These are phyloP conservation scores for Lepidium aucheri DNA, from an alignment of 345 rosid species.

Conservation along the genomic window DNA sequence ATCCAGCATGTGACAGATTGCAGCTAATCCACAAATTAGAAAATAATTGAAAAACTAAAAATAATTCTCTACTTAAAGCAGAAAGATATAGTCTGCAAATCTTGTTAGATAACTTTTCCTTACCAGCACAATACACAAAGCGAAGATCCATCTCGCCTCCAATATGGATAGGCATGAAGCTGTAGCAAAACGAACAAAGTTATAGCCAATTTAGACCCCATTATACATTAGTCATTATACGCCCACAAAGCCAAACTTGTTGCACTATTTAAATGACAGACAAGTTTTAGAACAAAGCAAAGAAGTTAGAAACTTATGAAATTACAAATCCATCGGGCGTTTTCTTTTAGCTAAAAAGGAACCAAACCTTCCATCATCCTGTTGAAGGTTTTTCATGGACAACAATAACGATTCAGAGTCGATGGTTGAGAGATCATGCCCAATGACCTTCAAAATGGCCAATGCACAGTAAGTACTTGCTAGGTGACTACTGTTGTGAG, in stretches of 20 bases:
- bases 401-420: constrained; percentile 40
- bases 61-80: constrained; percentile 7
- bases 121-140: constrained; percentile 89
- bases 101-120: constrained; percentile 20
- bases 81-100: not conserved
- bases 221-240: not conserved
- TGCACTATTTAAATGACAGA: not conserved
- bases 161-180: constrained; percentile 78
- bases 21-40: constrained; percentile 49
- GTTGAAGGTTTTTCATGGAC: constrained; percentile 82
- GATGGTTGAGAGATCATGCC: constrained; percentile 44
- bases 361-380: constrained; percentile 70
- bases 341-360: not conserved
- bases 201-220: not conserved
- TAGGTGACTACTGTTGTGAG: constrained; percentile 56
- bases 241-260: not conserved
- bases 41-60: too few relatives aligned
- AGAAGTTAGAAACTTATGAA: not conserved
- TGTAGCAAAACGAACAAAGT: constrained; percentile 27
- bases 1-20: constrained; percentile 69
- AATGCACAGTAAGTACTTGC: constrained; percentile 87
- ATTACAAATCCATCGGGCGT: not conserved
- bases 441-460: constrained; percentile 59
- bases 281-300: not conserved
- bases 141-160: constrained; percentile 90